Base-by-base conservation (phyloP, 768 basidiomycete species). In the Myochromella boudieri region DNA sequence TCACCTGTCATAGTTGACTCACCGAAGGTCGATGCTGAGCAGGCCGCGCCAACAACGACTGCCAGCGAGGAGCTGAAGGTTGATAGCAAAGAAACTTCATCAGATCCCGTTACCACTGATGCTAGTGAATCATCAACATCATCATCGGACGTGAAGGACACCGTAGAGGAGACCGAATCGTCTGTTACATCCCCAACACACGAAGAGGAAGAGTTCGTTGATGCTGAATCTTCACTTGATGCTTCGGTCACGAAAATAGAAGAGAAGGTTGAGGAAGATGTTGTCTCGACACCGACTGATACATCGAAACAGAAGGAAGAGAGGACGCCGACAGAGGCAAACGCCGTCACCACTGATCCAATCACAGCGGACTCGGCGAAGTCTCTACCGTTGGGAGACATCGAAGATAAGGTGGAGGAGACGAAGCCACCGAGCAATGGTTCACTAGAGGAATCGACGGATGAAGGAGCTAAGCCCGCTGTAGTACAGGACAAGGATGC, bases 401-500 rank as follows among this genome's bases (percentile, higher is more conserved):
- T 17, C 48, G 37, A 48, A 24, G 48, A 56, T 11, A 40, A 36
- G 36, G 34, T 41, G 20, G 46, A 55, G 28, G 40, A 47, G 25
- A 18, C n/a, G n/a, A n/a, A n/a, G n/a, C n/a, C n/a, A n/a, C n/a
- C n/a, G n/a, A n/a, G n/a, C n/a, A n/a, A n/a, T n/a, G n/a, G n/a
- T n/a, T n/a, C 28, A 14, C 8, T 29, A 14, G 8, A 29, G 28
- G 28, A 14, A 29, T 8, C 28, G 8, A 14, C 8, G 14, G 14
- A 14, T 29, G 14, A 6, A 34, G 7, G 14, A 5, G n/a, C 33
- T 6, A n/a, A 6, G 33, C 7, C 33, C 6, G 14, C n/a, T 6
- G 33, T 5, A 6, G 33, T 6, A 34, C 6, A 14, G 33, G 7
- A 34, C 14, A 6, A 6, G 33, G 6, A 6, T n/a, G 33, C 33